Evolutionary conservation across 2,329 filamentous ascomycete species (phyloP), one percentile per base, ranked within the genome.

Genomic region (Epichloe festucae): DNA sequence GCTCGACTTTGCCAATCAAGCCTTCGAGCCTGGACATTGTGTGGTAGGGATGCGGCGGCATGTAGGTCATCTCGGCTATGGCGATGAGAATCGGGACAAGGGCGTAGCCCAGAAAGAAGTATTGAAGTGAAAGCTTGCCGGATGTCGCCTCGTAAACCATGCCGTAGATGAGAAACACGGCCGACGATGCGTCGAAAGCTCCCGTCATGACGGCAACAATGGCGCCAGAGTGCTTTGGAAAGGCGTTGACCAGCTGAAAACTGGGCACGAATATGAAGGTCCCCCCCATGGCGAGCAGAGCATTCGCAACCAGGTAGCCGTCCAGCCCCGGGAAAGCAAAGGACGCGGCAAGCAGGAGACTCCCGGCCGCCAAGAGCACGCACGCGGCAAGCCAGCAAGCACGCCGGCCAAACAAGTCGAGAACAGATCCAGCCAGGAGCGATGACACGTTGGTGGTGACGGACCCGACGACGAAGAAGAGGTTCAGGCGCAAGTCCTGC

Each of bases 401-500:
- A 51, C 85, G 78, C 14, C 90, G 90, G 1, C 90, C 90, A 62
- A 80, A 90, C 55, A 81, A 76, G 67, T 95, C 90, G 21, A 95
- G 77, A 44, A 95, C 84, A 3, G 87, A 87, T 45, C 90, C 90
- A 11, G 95, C 82, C 2, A 89, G 87, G 6, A 95, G 74, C 12
- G 90, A 89, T 41, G 82, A 87, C 12, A 95, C 85, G 61, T 95
- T 95, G 40, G 89, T 94, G 6, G 80, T 85, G 10, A 95, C 89
- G 14, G 89, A 89, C 12, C 89, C 89, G 41, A 89, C 78, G 5
- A 89, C 94, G 73, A 95, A 95, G 87, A 95, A 95, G 58, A 95
- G 72, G 65, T 95, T 95, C 52, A 95, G 76, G 53, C 75, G 75
- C 50, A 82, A 78, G 34, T 50, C 48, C 48, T 50, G 48, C 53